Percentiles rank a stretch among this genome's conserved stretches.
phyloP scores from a whole-genome alignment of 225 moss, liverwort and hornwort species.

The Thuidium tamariscinum region DNA sequence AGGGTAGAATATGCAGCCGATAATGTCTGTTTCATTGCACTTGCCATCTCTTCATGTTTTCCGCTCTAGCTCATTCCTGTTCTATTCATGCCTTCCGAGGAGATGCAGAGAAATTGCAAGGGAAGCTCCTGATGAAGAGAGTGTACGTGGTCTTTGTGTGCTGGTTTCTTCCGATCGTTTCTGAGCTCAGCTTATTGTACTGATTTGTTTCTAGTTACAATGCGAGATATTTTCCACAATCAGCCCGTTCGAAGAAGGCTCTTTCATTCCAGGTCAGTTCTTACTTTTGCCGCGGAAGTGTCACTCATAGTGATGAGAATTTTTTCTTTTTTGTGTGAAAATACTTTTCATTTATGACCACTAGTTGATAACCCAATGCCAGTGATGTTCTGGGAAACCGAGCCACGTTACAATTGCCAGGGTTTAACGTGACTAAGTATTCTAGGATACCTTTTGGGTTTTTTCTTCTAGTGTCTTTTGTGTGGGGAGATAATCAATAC shows the following conservation, averaged over 20 bases:
- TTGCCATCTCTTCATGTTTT: neutral
- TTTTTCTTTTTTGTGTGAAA: neutral
- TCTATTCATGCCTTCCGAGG: neutral
- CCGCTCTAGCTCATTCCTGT: neutral
- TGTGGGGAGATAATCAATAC: neutral
- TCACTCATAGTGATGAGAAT: neutral
- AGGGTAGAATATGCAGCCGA: neutral
- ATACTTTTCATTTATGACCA: neutral
- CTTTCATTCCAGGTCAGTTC: constrained; percentile 52
- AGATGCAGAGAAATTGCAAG: neutral
- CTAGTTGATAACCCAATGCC: neutral
- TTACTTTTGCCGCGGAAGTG: neutral
- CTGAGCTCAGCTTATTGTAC: neutral
- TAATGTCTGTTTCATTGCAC: neutral
- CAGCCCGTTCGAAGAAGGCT: constrained; percentile 92
- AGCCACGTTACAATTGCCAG: neutral
- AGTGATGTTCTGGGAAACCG: neutral
- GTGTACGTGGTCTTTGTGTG: neutral
- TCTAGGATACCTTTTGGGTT: neutral
- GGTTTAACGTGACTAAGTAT: neutral
- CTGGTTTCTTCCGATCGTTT: neutral
- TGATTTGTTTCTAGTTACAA: constrained; percentile 43
- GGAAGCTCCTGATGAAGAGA: neutral
- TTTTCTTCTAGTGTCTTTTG: neutral
- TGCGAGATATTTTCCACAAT: constrained; percentile 84